Evolutionary conservation across 352 stramenopile genomes (phyloP), one percentile per base, ranked within the genome.

Genomic region (Thraustochytrium striatum): DNA sequence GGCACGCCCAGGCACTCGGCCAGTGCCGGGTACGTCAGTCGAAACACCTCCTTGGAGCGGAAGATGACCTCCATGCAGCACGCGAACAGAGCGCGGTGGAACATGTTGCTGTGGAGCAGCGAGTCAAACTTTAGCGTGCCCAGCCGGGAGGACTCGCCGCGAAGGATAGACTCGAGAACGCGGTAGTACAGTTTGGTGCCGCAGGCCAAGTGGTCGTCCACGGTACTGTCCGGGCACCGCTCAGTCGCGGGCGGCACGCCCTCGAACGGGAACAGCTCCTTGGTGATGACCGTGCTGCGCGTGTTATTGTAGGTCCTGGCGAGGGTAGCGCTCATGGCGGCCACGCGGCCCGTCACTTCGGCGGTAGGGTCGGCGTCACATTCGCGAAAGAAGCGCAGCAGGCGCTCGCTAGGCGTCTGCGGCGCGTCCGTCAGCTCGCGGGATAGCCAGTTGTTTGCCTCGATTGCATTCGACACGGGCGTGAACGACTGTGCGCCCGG

Each of bases 31-130:
- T 75, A 38, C 65, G 61, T 75, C 30, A 75, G 44, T 3, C 65
- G 44, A 8, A 75, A 75, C 11, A 75, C n/a, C 52, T 75, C 65
- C 52, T 75, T 75, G 16, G 65, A 30, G 65, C 65, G 65, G 35
- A 75, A 75, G 36, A 75, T 75, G 65, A 61, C 52, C 30, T 75
- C 65, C 65, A 75, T 75, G 50, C 65, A 75, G 65, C 65, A 75
- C 7, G 65, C 44, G 35, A 62, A 75, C 8, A 75, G 65, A 21
- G 32, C 65, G 16, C 65, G 65, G 25, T 75, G 65, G 36, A 75
- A 75, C 65, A 75, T 75, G 39, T 75, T 43, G 9, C 21, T 68
- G 19, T 9, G 43, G 11, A 75, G 30, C 0, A 75, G 65, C 47
- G 25, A 7, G 7, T 19, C 47, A 61, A 0, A 75, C 11, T 21